phyloP scores from a whole-genome alignment of 495 filamentous ascomycete genomes.

The Darksidea phi region DNA sequence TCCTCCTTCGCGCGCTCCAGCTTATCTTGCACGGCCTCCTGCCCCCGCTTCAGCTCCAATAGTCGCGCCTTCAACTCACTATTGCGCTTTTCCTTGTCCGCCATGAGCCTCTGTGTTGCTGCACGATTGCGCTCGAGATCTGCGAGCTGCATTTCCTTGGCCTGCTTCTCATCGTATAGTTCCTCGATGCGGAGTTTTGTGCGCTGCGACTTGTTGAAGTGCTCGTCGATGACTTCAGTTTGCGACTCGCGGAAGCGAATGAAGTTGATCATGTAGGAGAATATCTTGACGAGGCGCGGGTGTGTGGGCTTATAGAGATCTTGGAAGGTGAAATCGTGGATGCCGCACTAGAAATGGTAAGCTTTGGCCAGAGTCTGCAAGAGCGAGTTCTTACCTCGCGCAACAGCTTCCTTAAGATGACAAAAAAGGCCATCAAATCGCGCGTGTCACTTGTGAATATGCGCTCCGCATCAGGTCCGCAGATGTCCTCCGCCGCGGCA shows the following conservation, averaged over 20 bases:
- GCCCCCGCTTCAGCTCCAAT: constrained; percentile 70
- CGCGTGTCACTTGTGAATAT: constrained; percentile 82
- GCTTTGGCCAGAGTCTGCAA: constrained; percentile 6
- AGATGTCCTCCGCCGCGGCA: constrained; percentile 81
- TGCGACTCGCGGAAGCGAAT: constrained; percentile 93
- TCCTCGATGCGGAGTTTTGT: constrained; percentile 83
- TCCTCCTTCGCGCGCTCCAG: constrained; percentile 73
- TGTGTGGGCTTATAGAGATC: constrained; percentile 88
- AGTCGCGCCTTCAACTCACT: constrained; percentile 78
- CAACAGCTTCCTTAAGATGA: constrained; percentile 71
- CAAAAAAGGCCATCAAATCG: constrained; percentile 91
- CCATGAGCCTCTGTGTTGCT: constrained; percentile 72
- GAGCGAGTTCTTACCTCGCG: constrained; percentile 54
- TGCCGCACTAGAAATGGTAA: constrained; percentile 60
- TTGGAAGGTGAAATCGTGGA: constrained; percentile 87
- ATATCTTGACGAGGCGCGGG: constrained; percentile 82
- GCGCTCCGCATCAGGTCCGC: constrained; percentile 69
- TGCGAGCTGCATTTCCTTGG: constrained; percentile 73
- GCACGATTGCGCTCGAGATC: constrained; percentile 76
- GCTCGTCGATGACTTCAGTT: constrained; percentile 78
- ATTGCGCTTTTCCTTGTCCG: constrained; percentile 78
- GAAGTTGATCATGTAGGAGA: constrained; percentile 97
- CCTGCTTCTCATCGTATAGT: constrained; percentile 81
- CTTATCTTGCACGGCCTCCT: constrained; percentile 74
- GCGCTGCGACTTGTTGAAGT: constrained; percentile 84